A percentile compares a stretch with the other conserved stretches of the same genome.
phyloP scores from a whole-genome alignment of 2,329 filamentous ascomycete species.

The Karstenula rhodostoma region DNA sequence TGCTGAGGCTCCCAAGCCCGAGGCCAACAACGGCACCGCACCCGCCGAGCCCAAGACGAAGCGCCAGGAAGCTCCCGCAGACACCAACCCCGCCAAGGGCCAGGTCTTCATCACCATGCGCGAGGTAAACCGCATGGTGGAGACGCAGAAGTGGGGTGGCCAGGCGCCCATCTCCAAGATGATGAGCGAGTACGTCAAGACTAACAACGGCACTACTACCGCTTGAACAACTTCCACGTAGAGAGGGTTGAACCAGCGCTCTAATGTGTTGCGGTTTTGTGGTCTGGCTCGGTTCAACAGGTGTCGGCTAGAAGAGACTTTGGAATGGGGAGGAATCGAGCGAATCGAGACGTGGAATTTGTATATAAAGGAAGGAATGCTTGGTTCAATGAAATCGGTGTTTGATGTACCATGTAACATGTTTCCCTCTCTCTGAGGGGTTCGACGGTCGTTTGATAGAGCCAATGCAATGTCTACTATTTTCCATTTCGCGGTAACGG shows the following conservation, averaged over 20 bases:
- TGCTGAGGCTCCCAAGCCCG: conserved; percentile 23
- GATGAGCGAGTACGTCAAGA: conserved; percentile 46
- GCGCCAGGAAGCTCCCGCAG: conserved; percentile 29
- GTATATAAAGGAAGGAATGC: background rate
- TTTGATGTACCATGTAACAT: background rate
- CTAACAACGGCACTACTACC: conserved; percentile 21
- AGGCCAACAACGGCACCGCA: conserved; percentile 21
- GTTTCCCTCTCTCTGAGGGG: too few relatives aligned
- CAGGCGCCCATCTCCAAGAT: conserved; percentile 43
- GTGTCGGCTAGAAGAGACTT: background rate
- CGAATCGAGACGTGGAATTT: background rate
- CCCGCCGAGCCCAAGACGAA: conserved; percentile 19
- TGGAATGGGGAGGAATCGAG: background rate
- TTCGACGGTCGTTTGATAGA: too few relatives aligned
- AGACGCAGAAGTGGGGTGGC: conserved; percentile 35
- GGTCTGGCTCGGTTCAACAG: background rate
- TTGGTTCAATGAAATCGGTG: conserved; percentile 2
- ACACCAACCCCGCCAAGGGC: conserved; percentile 30
- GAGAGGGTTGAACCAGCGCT: background rate
- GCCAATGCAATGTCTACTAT: too few relatives aligned
- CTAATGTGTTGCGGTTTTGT: background rate
- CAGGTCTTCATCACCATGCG: conserved; percentile 45
- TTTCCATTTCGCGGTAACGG: too few relatives aligned
- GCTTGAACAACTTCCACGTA: background rate
- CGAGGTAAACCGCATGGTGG: conserved; percentile 44